These are phyloP conservation scores for Aspergillus cejpii DNA, from an alignment of 2,329 filamentous ascomycete species.

Conservation along the genomic window DNA sequence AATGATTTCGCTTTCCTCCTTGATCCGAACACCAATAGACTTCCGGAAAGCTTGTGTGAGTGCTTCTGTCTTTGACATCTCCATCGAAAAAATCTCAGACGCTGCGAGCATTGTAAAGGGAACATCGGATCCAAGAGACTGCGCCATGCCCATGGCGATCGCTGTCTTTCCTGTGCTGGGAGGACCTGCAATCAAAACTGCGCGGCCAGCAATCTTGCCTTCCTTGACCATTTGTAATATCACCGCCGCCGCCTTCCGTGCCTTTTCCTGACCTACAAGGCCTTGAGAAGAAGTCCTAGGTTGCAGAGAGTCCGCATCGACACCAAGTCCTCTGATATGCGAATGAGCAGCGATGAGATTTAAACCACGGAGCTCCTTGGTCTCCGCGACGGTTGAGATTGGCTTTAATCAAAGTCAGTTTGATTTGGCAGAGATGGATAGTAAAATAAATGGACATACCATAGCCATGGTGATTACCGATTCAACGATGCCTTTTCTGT, in stretches of 20 bases:
- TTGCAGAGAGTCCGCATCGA: constrained; percentile 85
- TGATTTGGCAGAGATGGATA: neutral
- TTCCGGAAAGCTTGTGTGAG: constrained; percentile 98
- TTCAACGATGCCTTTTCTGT: constrained; percentile 7
- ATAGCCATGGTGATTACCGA: constrained; percentile 30
- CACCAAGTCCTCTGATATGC: constrained; percentile 90
- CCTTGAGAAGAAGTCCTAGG: constrained; percentile 81
- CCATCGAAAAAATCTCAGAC: constrained; percentile 95
- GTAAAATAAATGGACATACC: constrained; percentile 21
- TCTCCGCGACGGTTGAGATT: constrained; percentile 83
- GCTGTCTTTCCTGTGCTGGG: constrained; percentile 97
- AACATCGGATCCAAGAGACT: constrained; percentile 87
- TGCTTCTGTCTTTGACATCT: constrained; percentile 99
- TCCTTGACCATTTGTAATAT: constrained; percentile 99
- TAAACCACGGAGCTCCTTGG: constrained; percentile 89
- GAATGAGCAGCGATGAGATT: constrained; percentile 98
- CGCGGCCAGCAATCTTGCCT: constrained; percentile 93
- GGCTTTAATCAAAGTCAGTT: constrained; percentile 37
- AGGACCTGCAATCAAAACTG: constrained; percentile 88
- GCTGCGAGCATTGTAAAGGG: constrained; percentile 94
- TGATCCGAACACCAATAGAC: constrained; percentile 95
- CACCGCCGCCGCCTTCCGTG: constrained; percentile 89
- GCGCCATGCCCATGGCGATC: constrained; percentile 97
- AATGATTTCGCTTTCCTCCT: constrained; percentile 98
- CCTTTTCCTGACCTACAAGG: constrained; percentile 92